phyloP scores from a whole-genome alignment of 1,284 basidiomycete genomes.

The Pseudozyma sp. region DNA sequence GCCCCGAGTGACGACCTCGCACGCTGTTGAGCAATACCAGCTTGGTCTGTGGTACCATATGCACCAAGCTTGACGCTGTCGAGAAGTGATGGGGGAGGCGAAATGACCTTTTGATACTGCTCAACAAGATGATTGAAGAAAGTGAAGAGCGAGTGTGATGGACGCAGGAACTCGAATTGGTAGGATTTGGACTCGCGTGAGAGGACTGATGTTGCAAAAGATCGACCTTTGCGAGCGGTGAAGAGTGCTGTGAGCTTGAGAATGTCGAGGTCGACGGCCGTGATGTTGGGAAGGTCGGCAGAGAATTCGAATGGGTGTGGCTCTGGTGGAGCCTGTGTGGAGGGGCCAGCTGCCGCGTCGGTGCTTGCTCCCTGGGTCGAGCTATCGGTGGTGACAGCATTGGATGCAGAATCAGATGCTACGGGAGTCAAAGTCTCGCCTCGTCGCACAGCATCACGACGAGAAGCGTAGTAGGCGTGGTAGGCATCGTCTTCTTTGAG shows the following conservation, averaged over 20 bases:
- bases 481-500: conserved; percentile 62
- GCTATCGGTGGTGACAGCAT: conserved; percentile 4
- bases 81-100: conserved; percentile 81
- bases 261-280: conserved; percentile 80
- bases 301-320: conserved; percentile 87
- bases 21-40: conserved; percentile 18
- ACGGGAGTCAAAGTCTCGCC: conserved; percentile 35
- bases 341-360: conserved; percentile 7
- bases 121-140: conserved; percentile 98
- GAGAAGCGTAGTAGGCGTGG: conserved; percentile 64
- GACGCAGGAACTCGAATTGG: conserved; percentile 97
- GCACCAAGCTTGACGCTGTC: conserved; percentile 73
- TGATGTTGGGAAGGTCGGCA: conserved; percentile 88
- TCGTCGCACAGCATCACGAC: conserved; percentile 52
- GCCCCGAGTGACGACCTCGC: conserved; percentile 21
- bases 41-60: conserved; percentile 35
- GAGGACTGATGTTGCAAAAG: conserved; percentile 86
- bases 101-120: conserved; percentile 90
- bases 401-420: conserved; percentile 14
- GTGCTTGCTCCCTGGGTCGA: conserved; percentile 1
- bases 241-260: conserved; percentile 86
- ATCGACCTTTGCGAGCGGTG: conserved; percentile 88
- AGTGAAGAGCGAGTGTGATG: conserved; percentile 92
- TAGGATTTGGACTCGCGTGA: conserved; percentile 92
- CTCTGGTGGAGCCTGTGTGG: conserved; percentile 73